These are phyloP conservation scores for Oryza glaberrima DNA, from an alignment of 176 grass and related monocot species.

Conservation along the genomic window DNA sequence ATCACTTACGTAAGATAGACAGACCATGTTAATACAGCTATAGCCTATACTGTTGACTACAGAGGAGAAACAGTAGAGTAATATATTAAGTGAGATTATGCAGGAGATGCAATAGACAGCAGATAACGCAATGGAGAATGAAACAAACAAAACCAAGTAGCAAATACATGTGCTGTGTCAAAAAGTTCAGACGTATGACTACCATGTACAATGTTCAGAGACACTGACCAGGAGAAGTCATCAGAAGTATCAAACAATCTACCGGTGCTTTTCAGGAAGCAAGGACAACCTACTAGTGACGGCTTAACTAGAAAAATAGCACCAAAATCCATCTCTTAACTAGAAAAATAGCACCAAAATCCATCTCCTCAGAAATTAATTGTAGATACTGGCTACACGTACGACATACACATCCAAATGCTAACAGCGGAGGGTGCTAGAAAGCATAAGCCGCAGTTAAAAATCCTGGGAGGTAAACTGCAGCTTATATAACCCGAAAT, in stretches of 20 bases:
- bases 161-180: not conserved
- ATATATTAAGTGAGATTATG: too few relatives aligned
- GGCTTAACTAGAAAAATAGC: not conserved
- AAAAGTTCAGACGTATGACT: not conserved
- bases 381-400: not conserved
- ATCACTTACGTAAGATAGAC: not conserved
- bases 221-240: not conserved
- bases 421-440: not conserved
- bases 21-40: not conserved
- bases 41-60: not conserved
- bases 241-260: not conserved
- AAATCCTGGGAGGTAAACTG: too few relatives aligned
- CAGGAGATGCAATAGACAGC: too few relatives aligned
- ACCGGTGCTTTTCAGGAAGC: not conserved
- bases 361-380: not conserved
- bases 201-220: not conserved
- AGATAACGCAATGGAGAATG: not conserved
- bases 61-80: not conserved
- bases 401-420: not conserved
- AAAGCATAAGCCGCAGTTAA: not conserved
- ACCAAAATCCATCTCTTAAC: not conserved
- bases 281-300: not conserved
- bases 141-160: slow-evolving; percentile 6
- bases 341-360: not conserved
- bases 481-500: too few relatives aligned